Base-by-base conservation (phyloP, 192 early-diverging fungal species). In the Phycomyces nitens region DNA sequence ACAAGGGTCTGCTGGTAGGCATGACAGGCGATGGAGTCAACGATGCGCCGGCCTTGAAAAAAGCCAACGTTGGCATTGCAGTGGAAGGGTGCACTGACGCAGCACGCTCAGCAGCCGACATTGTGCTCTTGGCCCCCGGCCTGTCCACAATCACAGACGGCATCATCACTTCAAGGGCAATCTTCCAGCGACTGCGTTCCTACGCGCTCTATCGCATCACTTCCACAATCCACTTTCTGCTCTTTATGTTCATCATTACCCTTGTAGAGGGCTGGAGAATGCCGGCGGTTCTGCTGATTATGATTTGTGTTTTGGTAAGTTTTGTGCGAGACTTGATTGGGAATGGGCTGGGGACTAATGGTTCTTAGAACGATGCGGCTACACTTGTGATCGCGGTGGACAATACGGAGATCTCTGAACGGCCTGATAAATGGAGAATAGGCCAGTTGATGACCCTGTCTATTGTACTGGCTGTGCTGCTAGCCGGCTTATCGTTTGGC, bases 21-120 rank as follows among this genome's bases (percentile, higher is more conserved):
- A 97, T 98, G 95, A 97, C 95, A 42, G 96, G 96, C 71, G 95
- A 92, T 73, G 69, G 69, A 47, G 63, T 60, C 4, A 98, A 98
- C 74, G 96, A 98, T 76, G 96, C 96, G 15, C 96, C 96, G 12
- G 96, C 96, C 18, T 79, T 98, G 24, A 97, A 97, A 80, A 96
- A 96, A 83, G 94, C 94, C 60, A 91, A 96, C 71, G 94, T 98
- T 58, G 96, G 96, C 64, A 98, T 98, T 77, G 95, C 95, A 47
- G 93, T 98, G 53, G 86, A 94, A 52, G 93, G 92, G 60, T 93
- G 94, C 78, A 98, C 95, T 1, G 95, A 98, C 76, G 94, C 94
- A 62, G 95, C 95, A 57, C 86, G 93, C 50, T 94, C 90, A 56
- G 94, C 95, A 21, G 91, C 94, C 40, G 95, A 98, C 76, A 98